Evolutionary conservation across 164 flowering plant species (phyloP), one percentile per base, ranked within the genome.

Genomic region (Akebia trifoliata): DNA sequence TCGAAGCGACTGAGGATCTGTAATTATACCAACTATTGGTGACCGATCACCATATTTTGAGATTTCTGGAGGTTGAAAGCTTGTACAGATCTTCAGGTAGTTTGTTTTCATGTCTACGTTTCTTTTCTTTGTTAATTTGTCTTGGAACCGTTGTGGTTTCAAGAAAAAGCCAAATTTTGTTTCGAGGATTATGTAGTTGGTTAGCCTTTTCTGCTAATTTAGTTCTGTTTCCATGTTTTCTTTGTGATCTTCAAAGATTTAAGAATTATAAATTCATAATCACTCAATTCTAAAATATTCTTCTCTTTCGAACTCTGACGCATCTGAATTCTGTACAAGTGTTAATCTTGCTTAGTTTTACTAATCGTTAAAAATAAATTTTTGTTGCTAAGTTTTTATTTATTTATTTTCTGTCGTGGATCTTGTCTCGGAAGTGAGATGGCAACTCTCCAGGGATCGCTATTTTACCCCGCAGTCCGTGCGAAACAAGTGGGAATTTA

Each of bases 381-480:
- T 22, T 4, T 34, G 47, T 28, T 43, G 25, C 17, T 20, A 12
- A 14, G n/a, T 6, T 43, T 18, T 57, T 42, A 11, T 34, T 59
- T 38, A 0, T 54, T 54, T 11, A 14, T 38, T 56, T 34, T 58
- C 3, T 22, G 8, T 30, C 8, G 29, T 18, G 30, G 44, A 53
- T 62, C 26, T 63, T 48, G 69, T 35, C n/a, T n/a, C 61, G 63
- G 60, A 51, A 58, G 50, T 20, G 52, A 55, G 44, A 90, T 89
- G 96, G 81, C 68, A 38, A 74, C 81, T 50, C 42, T 92, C 49
- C 93, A 82, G 61, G 95, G 91, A 63, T 86, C 95, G 1, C 87
- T 88, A 18, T 68, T 86, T 65, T 85, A 81, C 74, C 95, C 90
- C 5, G 52, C 79, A 24, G 69, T 81, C 15, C 81, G 73, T 31